These are phyloP conservation scores for Peronospora belbahrii DNA, from an alignment of 352 stramenopile genomes.

Conservation along the genomic window DNA sequence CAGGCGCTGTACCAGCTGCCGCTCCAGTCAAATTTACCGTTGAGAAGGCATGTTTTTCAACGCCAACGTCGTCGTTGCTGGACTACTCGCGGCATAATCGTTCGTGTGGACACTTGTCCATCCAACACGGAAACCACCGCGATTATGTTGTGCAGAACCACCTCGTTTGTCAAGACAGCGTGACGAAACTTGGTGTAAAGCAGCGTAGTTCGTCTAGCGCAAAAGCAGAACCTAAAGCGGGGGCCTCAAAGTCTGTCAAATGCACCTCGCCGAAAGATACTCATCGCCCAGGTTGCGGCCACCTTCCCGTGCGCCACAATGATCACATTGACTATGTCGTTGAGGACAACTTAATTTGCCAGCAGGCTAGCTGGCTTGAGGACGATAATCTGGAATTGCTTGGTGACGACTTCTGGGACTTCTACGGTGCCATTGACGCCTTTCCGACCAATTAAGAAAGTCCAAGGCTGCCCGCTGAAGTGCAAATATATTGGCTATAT, in stretches of 20 bases:
- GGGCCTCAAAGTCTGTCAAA: not conserved
- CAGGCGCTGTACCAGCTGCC: constrained; percentile 2
- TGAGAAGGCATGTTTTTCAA: constrained; percentile 24
- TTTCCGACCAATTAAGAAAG: constrained; percentile 27
- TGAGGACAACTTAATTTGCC: constrained; percentile 72
- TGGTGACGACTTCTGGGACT: constrained; percentile 79
- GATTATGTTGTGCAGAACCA: constrained; percentile 82
- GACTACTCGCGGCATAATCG: constrained; percentile 56
- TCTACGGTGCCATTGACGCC: constrained; percentile 62
- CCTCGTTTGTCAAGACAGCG: constrained; percentile 65
- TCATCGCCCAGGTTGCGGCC: constrained; percentile 60
- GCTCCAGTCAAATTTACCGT: constrained; percentile 13
- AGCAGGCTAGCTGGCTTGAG: constrained; percentile 48
- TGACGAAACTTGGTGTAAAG: constrained; percentile 40
- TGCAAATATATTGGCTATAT: constrained; percentile 12
- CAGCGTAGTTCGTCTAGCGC: constrained; percentile 10
- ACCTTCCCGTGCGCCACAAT: constrained; percentile 62
- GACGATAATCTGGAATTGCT: constrained; percentile 57
- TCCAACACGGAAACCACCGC: constrained; percentile 68
- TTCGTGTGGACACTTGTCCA: constrained; percentile 65
- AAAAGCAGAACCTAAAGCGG: constrained; percentile 8
- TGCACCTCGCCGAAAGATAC: constrained; percentile 31
- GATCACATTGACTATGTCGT: constrained; percentile 83
- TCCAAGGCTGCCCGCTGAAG: constrained; percentile 1
- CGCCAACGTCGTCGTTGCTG: constrained; percentile 28